Percentiles rank a stretch among this genome's conserved stretches.
Conservation (phyloP, 1,284 basidiomycete species). For the Leccinum solheimii region DNA sequence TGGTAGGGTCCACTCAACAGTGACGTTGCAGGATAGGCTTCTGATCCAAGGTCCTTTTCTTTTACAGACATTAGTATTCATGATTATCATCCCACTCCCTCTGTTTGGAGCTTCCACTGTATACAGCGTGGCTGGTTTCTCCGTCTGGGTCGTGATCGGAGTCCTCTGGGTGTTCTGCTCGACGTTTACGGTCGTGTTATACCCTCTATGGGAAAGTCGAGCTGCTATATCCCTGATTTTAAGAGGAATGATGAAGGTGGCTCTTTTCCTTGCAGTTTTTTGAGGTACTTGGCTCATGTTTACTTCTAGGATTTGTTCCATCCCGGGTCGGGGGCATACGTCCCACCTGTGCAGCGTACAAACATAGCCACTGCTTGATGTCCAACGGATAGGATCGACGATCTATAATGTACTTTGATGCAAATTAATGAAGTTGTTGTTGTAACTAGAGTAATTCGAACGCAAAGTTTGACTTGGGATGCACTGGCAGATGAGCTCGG, state of each 20-base stretch:
- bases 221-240: slow-evolving; percentile 59
- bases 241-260: slow-evolving; percentile 64
- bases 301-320: slow-evolving; percentile 46
- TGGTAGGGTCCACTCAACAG: slow-evolving; percentile 48
- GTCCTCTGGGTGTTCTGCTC: slow-evolving; percentile 84
- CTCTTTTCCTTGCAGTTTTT: neutral
- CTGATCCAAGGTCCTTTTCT: slow-evolving; percentile 6
- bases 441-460: neutral
- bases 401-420: neutral
- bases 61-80: slow-evolving; percentile 58
- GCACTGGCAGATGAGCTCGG: too few relatives aligned
- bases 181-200: slow-evolving; percentile 74
- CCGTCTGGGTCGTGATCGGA: slow-evolving; percentile 76
- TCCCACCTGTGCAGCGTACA: slow-evolving; percentile 7
- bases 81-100: slow-evolving; percentile 78
- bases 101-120: slow-evolving; percentile 80
- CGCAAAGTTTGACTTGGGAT: neutral
- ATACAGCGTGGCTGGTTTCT: slow-evolving; percentile 66
- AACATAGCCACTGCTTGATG: slow-evolving; percentile 5
- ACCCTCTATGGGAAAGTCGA: slow-evolving; percentile 83
- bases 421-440: neutral
- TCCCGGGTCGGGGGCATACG: slow-evolving; percentile 52
- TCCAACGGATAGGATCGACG: neutral
- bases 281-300: slow-evolving; percentile 1
- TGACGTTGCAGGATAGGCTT: neutral